Evolutionary conservation across 2,329 filamentous ascomycete genomes (phyloP).

Genomic region (Emydomyces testavorans): DNA sequence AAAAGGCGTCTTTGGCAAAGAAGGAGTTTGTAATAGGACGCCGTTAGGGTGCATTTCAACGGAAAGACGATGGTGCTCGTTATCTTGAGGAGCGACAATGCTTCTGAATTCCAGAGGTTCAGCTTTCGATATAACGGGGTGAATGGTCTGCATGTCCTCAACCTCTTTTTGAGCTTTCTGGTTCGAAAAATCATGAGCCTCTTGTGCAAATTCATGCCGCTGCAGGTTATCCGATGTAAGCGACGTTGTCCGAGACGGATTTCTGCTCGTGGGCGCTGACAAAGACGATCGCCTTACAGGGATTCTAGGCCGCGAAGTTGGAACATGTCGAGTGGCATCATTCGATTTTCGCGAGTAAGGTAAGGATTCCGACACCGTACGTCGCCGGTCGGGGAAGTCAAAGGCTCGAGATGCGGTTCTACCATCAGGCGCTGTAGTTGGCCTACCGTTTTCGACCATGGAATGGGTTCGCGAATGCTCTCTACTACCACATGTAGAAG

Average conservation of each 20-base stretch:
- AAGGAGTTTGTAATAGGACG: conserved; percentile 1
- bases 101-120: background rate
- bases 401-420: conserved; percentile 21
- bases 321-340: conserved; percentile 13
- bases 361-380: conserved; percentile 34
- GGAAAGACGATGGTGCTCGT: background rate
- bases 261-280: conserved; percentile 38
- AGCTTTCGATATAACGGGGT: background rate
- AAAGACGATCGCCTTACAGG: conserved; percentile 36
- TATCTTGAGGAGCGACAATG: background rate
- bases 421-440: conserved; percentile 29
- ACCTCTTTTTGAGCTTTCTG: background rate
- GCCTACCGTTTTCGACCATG: conserved; percentile 19
- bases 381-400: conserved; percentile 26
- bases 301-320: conserved; percentile 24
- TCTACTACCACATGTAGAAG: conserved; percentile 29
- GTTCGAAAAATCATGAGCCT: background rate
- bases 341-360: conserved; percentile 17
- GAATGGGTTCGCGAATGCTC: conserved; percentile 30
- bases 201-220: conserved; percentile 2
- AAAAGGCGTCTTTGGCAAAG: conserved; percentile 19
- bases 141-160: background rate
- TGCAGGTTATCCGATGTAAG: conserved; percentile 34
- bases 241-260: conserved; percentile 35
- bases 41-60: background rate